These are phyloP conservation scores for Diplocarpon rosae DNA, from an alignment of 2,329 filamentous ascomycete genomes.

Conservation along the genomic window DNA sequence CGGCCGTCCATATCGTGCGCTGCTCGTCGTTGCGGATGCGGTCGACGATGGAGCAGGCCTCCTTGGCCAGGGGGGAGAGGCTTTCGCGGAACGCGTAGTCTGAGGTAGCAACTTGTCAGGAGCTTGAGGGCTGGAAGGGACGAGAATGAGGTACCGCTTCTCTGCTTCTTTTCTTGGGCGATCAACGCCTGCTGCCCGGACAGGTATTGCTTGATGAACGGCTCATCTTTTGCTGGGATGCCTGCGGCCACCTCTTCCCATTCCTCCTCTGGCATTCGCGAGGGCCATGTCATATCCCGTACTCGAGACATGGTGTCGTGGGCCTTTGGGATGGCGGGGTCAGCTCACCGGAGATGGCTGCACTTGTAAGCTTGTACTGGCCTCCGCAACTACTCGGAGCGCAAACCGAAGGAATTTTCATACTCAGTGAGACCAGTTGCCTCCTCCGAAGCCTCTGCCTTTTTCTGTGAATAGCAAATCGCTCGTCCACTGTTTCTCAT, in stretches of 20 bases:
- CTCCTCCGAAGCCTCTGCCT: too few relatives aligned
- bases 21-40: conserved; percentile 71
- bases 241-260: conserved; percentile 46
- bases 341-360: too few relatives aligned
- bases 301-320: conserved; percentile 18
- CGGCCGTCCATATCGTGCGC: conserved; percentile 62
- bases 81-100: conserved; percentile 61
- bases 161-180: conserved; percentile 66
- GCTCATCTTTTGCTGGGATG: conserved; percentile 51
- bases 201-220: conserved; percentile 75
- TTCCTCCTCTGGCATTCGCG: conserved; percentile 36
- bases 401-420: too few relatives aligned
- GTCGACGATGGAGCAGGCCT: conserved; percentile 70
- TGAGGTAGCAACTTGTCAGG: conserved; percentile 24
- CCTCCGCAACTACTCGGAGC: too few relatives aligned
- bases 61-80: conserved; percentile 66
- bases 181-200: conserved; percentile 66
- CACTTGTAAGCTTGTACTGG: too few relatives aligned
- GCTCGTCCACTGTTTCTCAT: too few relatives aligned
- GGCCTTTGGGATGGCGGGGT: not conserved
- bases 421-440: too few relatives aligned
- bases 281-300: conserved; percentile 23
- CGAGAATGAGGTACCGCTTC: conserved; percentile 49
- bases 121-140: conserved; percentile 19
- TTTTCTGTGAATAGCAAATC: too few relatives aligned